Conservation (phyloP, 352 stramenopile genomes). For the Phytophthora sp. region DNA sequence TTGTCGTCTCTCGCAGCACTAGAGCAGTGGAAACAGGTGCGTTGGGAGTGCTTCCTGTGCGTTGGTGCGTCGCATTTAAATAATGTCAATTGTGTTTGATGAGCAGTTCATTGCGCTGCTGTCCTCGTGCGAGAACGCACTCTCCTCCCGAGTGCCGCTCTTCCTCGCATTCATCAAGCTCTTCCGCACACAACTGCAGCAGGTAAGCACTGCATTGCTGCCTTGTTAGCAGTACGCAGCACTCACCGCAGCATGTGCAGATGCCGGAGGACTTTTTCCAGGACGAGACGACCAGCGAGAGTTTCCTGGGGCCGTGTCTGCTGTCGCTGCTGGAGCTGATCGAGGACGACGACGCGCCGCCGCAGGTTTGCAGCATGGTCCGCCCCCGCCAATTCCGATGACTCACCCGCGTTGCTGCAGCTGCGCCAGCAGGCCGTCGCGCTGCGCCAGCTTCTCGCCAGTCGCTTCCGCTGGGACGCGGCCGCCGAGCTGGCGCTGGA, state of each 20-base stretch:
- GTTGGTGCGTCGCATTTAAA: too few relatives aligned
- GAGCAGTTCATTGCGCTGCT: slow-evolving; percentile 64
- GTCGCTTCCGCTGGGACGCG: slow-evolving; percentile 45
- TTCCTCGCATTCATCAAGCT: slow-evolving; percentile 67
- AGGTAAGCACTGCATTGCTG: slow-evolving; percentile 41
- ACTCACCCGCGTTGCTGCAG: slow-evolving; percentile 28
- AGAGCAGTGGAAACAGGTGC: slow-evolving; percentile 93
- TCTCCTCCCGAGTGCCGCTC: slow-evolving; percentile 44
- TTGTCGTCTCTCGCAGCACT: slow-evolving; percentile 93
- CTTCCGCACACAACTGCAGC: slow-evolving; percentile 60
- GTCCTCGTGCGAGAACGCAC: slow-evolving; percentile 63
- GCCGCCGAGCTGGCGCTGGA: slow-evolving; percentile 33
- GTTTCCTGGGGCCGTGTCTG: slow-evolving; percentile 70
- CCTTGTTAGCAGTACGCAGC: too few relatives aligned
- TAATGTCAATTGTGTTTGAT: not conserved
- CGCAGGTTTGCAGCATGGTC: slow-evolving; percentile 28
- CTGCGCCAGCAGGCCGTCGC: slow-evolving; percentile 33
- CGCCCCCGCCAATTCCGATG: slow-evolving; percentile 7
- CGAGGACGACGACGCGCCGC: slow-evolving; percentile 42
- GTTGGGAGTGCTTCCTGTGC: not conserved
- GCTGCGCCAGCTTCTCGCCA: slow-evolving; percentile 41
- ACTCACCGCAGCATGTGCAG: slow-evolving; percentile 36
- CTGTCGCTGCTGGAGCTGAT: slow-evolving; percentile 71
- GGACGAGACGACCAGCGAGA: slow-evolving; percentile 60
- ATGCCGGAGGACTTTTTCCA: slow-evolving; percentile 77